Base-by-base conservation (phyloP, 1,284 basidiomycete genomes). In the Phaffia rhodozyma region DNA sequence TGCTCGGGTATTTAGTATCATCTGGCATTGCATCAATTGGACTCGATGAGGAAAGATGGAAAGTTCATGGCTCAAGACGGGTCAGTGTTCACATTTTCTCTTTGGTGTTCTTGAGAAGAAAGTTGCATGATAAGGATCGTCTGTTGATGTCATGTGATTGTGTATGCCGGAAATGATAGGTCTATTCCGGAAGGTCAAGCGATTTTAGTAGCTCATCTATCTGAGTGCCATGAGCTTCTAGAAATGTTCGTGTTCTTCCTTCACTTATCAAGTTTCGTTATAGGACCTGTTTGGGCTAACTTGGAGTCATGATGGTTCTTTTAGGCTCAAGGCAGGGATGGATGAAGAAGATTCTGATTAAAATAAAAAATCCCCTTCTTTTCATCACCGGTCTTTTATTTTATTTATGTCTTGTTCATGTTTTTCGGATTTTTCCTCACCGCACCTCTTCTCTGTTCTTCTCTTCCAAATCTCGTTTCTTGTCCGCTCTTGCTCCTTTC, bases 171-270 rank as follows among this genome's bases (percentile, higher is more conserved):
- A 27, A 25, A 32, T 50, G 13, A 34, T 13, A 61, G 89, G 0
- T 78, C 79, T 30, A 84, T 97, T 67, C 94, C 94, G 0, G 96
- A 98, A 75, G 94, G 94, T 5, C 94, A 98, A 74, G 94, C 91
- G 27, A 93, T 97, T 70, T 82, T 99, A 62, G 90, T 92, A 79
- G 94, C 94, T 5, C 91, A 97, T 75, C 78, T 97, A 63, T 91
- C 88, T 70, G 94, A 99, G 76, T 96, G 93, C 67, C 93, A 97
- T 72, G 93, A 97, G 77, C 80, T 94, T 60, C 80, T 96, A 20
- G 89, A 93, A 76, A 92, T 93, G 87, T 60, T 51, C 51, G 50
- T 61, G 23, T 43, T 55, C 29, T 30, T 47, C 5, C 29, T 5
- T 13, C 25, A 21, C 48, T 25, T 23, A 2, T 29, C 20, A 43